Conservation (phyloP, 2,329 filamentous ascomycete species). For the Spiromastix sp. region DNA sequence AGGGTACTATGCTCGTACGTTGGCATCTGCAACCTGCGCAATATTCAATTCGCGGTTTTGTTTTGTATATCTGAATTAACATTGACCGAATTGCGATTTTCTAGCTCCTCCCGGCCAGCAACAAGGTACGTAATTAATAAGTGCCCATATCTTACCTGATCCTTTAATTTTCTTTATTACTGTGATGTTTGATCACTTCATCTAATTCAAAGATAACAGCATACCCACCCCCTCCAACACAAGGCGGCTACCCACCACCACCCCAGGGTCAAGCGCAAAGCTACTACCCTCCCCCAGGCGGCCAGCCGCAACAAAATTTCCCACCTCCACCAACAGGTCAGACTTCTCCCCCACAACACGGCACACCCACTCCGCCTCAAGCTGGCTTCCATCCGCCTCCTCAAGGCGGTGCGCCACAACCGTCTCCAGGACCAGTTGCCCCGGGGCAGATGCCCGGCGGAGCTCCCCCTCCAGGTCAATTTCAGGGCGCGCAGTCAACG, state of each 20-base stretch:
- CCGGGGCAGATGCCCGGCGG: conserved; percentile 27
- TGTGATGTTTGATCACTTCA: no score
- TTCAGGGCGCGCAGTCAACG: conserved; percentile 53
- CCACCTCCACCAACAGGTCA: conserved; percentile 6
- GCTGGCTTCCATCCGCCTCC: conserved; percentile 12
- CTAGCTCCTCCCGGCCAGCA: conserved; percentile 2
- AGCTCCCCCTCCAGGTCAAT: conserved; percentile 43
- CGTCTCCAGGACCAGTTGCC: conserved; percentile 12
- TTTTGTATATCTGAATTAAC: no score
- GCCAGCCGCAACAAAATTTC: conserved; percentile 3
- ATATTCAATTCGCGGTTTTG: no score
- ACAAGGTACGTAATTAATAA: conserved; percentile 9
- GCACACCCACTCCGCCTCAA: conserved; percentile 20
- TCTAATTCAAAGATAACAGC: conserved; percentile 3
- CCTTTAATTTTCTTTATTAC: no score
- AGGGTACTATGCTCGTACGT: conserved; percentile 19
- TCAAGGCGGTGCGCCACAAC: no score
- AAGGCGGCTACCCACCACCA: conserved; percentile 17
- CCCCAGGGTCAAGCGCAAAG: conserved; percentile 14
- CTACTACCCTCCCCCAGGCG: conserved; percentile 5
- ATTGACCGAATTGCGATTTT: no score
- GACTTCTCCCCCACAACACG: conserved; percentile 8
- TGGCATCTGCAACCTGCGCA: no score
- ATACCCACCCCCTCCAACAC: conserved; percentile 9
- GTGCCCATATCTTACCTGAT: no score